Evolutionary conservation across 495 filamentous ascomycete species (phyloP), one percentile per base, ranked within the genome.

Genomic region (Aspergillus sclerotiicarbonarius): DNA sequence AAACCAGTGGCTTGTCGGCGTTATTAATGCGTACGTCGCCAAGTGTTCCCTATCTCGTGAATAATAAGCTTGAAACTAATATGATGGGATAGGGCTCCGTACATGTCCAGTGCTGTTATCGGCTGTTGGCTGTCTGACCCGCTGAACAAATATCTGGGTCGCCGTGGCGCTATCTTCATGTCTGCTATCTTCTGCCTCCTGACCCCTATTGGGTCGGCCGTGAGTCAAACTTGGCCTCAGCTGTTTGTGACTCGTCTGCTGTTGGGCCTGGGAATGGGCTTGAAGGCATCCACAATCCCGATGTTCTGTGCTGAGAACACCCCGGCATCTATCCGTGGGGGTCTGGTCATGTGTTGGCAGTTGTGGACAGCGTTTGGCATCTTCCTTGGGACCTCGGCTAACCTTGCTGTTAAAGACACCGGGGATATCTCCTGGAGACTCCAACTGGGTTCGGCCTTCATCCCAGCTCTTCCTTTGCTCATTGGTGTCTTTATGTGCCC

Each of bases 341-440:
- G 82, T 8, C 71, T 95, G n/a, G 87, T 90, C 37, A 93, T 95
- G 90, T 82, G 76, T 15, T 93, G 89, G 90, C 90, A 95, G 44
- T 25, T 67, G 20, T 88, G 89, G 89, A 91, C 88, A 8, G 90
- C 89, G 2, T 92, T 92, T 58, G 89, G 89, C 39, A 90, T 91
- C 62, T 83, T 90, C 62, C 71, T 90, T 7, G 90, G 90, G 15
- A 84, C 80, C 1, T 82, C 78, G 50, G 83, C 89, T 37, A 92
- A 93, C 61, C 72, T 95, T 21, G 83, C 82, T 1, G 84, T 93
- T 20, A 72, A 76, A 46, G 65, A 82, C 21, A 70, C 77, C 9
- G 80, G 78, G 8, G 52, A 58, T 10, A 82, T 87, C 56, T 76
- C 88, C 53, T 93, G 90, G 90, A 79, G 90, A 35, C 76, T 93